These are phyloP conservation scores for Berkeleyomyces rouxiae DNA, from an alignment of 2,329 filamentous ascomycete species.

Conservation along the genomic window DNA sequence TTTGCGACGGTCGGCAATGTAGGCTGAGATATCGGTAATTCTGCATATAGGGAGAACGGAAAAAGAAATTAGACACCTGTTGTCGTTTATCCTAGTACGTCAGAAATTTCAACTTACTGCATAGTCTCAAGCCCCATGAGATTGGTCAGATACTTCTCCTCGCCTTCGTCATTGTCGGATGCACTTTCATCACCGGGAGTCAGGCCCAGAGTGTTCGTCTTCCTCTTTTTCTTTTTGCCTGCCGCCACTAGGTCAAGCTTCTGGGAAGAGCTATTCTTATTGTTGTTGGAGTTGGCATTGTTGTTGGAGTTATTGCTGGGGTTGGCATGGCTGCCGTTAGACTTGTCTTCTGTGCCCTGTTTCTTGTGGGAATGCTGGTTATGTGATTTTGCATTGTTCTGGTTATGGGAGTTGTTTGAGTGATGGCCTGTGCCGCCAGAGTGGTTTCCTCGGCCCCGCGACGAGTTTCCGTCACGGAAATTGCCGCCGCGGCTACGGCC, in stretches of 20 bases:
- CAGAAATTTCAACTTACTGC: slow-evolving; percentile 27
- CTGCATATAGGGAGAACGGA: slow-evolving; percentile 20
- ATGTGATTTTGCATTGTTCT: slow-evolving; percentile 17
- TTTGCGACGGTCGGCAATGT: slow-evolving; percentile 64
- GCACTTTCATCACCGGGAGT: slow-evolving; percentile 49
- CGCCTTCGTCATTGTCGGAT: slow-evolving; percentile 49
- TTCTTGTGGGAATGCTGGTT: slow-evolving; percentile 15
- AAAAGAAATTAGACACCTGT: neutral
- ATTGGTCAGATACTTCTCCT: slow-evolving; percentile 49
- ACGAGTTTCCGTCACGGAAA: slow-evolving; percentile 21
- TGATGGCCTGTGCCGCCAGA: slow-evolving; percentile 28
- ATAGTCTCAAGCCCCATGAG: slow-evolving; percentile 38
- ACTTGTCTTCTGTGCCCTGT: slow-evolving; percentile 2
- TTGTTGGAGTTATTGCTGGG: slow-evolving; percentile 14
- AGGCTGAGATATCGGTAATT: slow-evolving; percentile 56
- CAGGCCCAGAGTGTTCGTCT: slow-evolving; percentile 54
- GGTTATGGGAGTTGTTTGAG: slow-evolving; percentile 23
- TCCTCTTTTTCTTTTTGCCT: slow-evolving; percentile 54
- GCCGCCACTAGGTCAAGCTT: slow-evolving; percentile 28
- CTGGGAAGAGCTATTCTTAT: slow-evolving; percentile 15
- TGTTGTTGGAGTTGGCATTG: slow-evolving; percentile 3
- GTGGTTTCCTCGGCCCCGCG: slow-evolving; percentile 29
- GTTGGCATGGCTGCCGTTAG: slow-evolving; percentile 7
- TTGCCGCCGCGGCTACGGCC: slow-evolving; percentile 23
- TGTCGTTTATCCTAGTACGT: slow-evolving; percentile 14